Evolutionary conservation across 2,329 filamentous ascomycete genomes (phyloP).

Genomic region (Orbilia blumenaviensis): DNA sequence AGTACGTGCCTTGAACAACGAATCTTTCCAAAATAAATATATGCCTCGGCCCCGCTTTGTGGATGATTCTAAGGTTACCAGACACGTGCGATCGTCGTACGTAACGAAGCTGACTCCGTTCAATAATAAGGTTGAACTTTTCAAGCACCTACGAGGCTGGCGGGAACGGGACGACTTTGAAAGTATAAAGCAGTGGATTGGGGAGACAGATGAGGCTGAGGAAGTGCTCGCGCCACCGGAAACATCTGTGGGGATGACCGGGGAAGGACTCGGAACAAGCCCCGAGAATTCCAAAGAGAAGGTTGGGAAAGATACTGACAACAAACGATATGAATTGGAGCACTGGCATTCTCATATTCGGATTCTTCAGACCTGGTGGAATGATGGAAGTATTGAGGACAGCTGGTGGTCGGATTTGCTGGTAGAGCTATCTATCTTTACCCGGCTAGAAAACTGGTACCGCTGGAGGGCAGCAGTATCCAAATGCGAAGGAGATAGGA

Average conservation of each 20-base stretch:
- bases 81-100: too few species aligned
- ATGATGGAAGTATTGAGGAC: conserved; percentile 13
- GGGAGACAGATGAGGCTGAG: too few species aligned
- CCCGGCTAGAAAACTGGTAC: conserved; percentile 31
- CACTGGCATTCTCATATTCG: conserved; percentile 46
- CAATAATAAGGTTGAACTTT: too few species aligned
- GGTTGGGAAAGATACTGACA: too few species aligned
- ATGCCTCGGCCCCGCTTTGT: conserved; percentile 22
- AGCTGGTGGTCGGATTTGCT: conserved; percentile 42
- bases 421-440: conserved; percentile 31
- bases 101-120: too few species aligned
- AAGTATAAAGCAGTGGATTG: too few species aligned
- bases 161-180: background rate
- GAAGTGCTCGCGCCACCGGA: background rate
- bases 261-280: too few species aligned
- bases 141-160: background rate
- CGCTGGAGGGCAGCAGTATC: too few species aligned
- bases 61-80: too few species aligned
- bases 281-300: too few species aligned
- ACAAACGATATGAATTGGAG: conserved; percentile 25
- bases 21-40: conserved; percentile 24
- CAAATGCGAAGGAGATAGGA: too few species aligned
- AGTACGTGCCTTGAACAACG: conserved; percentile 37
- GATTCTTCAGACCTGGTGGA: conserved; percentile 42
- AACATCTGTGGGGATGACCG: too few species aligned